phyloP scores from a whole-genome alignment of 176 grass and related monocot species.

The Aegilops longissima region DNA sequence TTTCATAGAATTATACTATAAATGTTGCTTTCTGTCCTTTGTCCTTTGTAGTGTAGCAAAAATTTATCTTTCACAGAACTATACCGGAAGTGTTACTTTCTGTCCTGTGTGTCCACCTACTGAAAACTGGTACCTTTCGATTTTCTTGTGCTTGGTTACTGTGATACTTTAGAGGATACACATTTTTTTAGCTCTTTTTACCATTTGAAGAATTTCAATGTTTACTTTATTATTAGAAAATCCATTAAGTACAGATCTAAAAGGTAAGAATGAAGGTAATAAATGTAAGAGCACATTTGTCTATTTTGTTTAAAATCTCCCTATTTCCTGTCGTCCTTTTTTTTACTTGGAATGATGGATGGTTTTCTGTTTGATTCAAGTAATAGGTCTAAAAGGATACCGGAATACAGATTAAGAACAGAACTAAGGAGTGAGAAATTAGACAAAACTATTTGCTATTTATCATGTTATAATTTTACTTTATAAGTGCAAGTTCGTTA shows the following conservation, averaged over 20 bases:
- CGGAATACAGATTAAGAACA: background rate
- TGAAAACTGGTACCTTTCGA: background rate
- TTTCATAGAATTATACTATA: too few relatives aligned
- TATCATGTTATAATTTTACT: background rate
- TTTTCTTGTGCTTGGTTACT: background rate
- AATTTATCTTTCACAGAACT: constrained; percentile 10
- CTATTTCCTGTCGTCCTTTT: background rate
- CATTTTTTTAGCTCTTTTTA: background rate
- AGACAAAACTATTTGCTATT: background rate
- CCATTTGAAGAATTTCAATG: background rate
- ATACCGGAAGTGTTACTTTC: background rate
- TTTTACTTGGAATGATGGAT: background rate
- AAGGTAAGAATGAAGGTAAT: background rate
- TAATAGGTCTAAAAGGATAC: background rate
- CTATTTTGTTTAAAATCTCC: background rate
- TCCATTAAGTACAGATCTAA: background rate
- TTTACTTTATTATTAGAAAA: constrained; percentile 15
- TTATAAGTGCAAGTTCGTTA: background rate
- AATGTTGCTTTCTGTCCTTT: too few relatives aligned
- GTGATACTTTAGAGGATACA: background rate
- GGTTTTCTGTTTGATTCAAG: background rate
- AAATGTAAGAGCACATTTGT: background rate
- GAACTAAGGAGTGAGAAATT: background rate
- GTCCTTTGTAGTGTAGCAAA: background rate
- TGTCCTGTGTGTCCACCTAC: background rate